Evolutionary conservation across 225 moss, liverwort and hornwort species (phyloP).

Genomic region (Straminergon stramineum): DNA sequence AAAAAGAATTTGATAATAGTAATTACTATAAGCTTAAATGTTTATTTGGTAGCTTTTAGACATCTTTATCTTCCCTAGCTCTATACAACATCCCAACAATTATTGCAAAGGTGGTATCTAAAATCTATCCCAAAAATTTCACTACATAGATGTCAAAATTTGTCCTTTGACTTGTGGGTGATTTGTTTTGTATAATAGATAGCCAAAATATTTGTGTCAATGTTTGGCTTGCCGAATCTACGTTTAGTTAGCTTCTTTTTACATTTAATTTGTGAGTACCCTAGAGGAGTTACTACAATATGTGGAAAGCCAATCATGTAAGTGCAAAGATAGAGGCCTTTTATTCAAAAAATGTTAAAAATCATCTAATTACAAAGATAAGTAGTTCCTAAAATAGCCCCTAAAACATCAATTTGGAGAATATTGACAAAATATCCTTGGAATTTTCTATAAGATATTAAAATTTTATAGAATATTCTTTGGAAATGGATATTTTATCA

Average conservation of each 20-base stretch:
- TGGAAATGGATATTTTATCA: fast-evolving
- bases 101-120: fast-evolving
- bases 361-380: fast-evolving
- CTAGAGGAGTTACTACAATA: fast-evolving
- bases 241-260: neutral
- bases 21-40: neutral
- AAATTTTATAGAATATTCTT: neutral
- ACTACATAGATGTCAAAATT: neutral
- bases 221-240: fast-evolving
- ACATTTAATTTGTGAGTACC: neutral
- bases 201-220: neutral
- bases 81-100: neutral
- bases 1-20: neutral
- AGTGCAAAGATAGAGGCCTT: fast-evolving
- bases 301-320: fast-evolving
- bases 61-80: neutral
- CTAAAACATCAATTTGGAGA: neutral
- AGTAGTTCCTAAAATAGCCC: fast-evolving
- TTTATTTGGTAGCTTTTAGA: neutral
- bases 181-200: neutral
- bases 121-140: neutral
- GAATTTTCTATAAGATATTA: fast-evolving
- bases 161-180: fast-evolving
- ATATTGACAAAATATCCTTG: fast-evolving
- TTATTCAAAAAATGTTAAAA: neutral